Conservation (phyloP, 352 stramenopile species). For the Phytophthora vignae region DNA sequence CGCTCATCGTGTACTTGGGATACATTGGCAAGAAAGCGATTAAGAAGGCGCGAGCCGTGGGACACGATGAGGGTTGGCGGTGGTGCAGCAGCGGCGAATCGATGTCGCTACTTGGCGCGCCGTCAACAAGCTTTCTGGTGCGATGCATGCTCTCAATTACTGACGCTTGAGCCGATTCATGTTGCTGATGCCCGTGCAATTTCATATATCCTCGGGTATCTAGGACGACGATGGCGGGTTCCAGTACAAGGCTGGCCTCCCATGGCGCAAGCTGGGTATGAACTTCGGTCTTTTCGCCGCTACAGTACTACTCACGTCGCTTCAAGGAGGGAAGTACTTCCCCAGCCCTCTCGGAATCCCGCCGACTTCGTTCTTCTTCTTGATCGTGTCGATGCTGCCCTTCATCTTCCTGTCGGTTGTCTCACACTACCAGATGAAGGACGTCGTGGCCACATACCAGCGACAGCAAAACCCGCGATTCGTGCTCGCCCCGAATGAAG, state of each 20-base stretch:
- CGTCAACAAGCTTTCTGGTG: slow-evolving; percentile 41
- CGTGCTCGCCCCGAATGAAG: slow-evolving; percentile 53
- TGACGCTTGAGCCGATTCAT: neutral
- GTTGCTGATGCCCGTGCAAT: neutral
- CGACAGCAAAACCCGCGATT: slow-evolving; percentile 47
- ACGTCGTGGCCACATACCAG: slow-evolving; percentile 44
- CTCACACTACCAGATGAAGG: slow-evolving; percentile 69
- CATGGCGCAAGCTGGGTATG: slow-evolving; percentile 70
- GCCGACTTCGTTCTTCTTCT: slow-evolving; percentile 87
- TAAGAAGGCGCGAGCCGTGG: slow-evolving; percentile 80
- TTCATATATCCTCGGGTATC: neutral
- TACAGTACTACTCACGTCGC: slow-evolving; percentile 88
- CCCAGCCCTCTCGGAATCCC: slow-evolving; percentile 88
- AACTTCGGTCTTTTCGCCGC: slow-evolving; percentile 83
- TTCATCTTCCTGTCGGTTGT: slow-evolving; percentile 77
- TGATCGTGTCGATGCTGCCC: slow-evolving; percentile 62
- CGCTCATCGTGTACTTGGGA: slow-evolving; percentile 85
- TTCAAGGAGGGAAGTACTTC: slow-evolving; percentile 90
- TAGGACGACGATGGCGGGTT: slow-evolving; percentile 41
- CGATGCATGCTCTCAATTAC: neutral
- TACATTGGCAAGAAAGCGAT: slow-evolving; percentile 82
- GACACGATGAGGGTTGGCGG: slow-evolving; percentile 76
- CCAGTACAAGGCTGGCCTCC: slow-evolving; percentile 44
- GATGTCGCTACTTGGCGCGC: slow-evolving; percentile 40
- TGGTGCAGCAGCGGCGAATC: slow-evolving; percentile 41